Evolutionary conservation across 1,284 basidiomycete species (phyloP), one percentile per base, ranked within the genome.

Genomic region (Xerocomus amazonicus): DNA sequence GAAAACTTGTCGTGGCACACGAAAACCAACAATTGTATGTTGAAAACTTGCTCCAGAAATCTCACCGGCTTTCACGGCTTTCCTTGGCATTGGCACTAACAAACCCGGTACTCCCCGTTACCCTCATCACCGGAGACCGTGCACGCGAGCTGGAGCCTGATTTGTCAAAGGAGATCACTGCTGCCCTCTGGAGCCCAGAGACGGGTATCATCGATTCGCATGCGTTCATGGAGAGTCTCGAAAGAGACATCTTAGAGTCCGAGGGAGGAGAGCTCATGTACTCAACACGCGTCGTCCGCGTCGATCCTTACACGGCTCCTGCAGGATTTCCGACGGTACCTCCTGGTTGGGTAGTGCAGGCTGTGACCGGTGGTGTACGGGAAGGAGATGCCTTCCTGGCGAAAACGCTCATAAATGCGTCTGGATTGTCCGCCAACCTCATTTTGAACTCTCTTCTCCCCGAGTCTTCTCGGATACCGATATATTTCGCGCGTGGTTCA

Each of bases 131-230:
- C 8, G 86, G 85, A 6, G 75, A 80, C n/a, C 77, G 89, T 62
- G 87, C 89, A 5, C 79, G 81, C 43, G 73, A 80, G 43, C 68
- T 94, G 53, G 96, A 97, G 66, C 94, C 95, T 0, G 80, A 90
- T 58, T 73, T 99, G 1, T 87, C 88, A 0, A 60, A 67, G 3
- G 73, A 83, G 38, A 89, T 97, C 47, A 73, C 74, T 0, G 79
- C 77, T 12, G 92, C 93, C 0, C 68, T 99, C 17, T 84, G 86
- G 70, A 92, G 87, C 51, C 86, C 90, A 3, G 81, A 87, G 58
- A 97, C 96, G 0, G 96, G 96, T 1, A 97, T 99, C 54, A 71
- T 99, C 3, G 90, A 95, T 66, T 90, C 90, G 0, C 93, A 96
- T 71, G 69, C 82, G 5, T 71, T 90, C 42, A 90, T 94, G 80